Evolutionary conservation across 2,329 filamentous ascomycete species (phyloP).

Genomic region (Neofusicoccum parvum): DNA sequence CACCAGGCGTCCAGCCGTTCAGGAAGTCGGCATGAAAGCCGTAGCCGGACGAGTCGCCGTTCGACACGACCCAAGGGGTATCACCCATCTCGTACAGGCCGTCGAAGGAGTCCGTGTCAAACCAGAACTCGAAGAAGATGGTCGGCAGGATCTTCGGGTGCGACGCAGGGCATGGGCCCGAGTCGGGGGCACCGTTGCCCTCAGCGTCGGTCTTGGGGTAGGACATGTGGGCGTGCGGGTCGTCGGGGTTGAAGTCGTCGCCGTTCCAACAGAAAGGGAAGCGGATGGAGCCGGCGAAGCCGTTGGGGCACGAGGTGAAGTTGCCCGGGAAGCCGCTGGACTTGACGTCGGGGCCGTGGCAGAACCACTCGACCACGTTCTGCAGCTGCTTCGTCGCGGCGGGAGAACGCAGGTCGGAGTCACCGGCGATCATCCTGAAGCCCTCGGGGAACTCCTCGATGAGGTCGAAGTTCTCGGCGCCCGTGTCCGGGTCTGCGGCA

Average conservation of each 20-base stretch:
- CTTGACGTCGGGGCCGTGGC: constrained; percentile 21
- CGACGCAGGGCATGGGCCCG: constrained; percentile 37
- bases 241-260: constrained; percentile 34
- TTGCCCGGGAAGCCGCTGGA: constrained; percentile 37
- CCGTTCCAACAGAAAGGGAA: constrained; percentile 44
- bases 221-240: constrained; percentile 40
- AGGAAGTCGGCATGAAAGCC: constrained; percentile 42
- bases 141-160: constrained; percentile 38
- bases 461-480: constrained; percentile 32
- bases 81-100: constrained; percentile 34
- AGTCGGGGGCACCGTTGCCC: constrained; percentile 35
- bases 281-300: constrained; percentile 38
- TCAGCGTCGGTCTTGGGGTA: constrained; percentile 37
- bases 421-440: constrained; percentile 42
- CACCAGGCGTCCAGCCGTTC: constrained; percentile 42
- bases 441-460: constrained; percentile 39
- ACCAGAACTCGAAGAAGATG: constrained; percentile 45
- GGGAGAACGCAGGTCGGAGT: constrained; percentile 33
- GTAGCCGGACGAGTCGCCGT: constrained; percentile 41
- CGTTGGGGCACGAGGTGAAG: constrained; percentile 40
- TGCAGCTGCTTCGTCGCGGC: constrained; percentile 29
- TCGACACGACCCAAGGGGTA: constrained; percentile 38
- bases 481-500: constrained; percentile 31
- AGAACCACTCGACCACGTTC: constrained; percentile 27
- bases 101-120: constrained; percentile 37